Evolutionary conservation across 139 green algal genomes (phyloP), one percentile per base, ranked within the genome.

Genomic region (Klebsormidium nitens): DNA sequence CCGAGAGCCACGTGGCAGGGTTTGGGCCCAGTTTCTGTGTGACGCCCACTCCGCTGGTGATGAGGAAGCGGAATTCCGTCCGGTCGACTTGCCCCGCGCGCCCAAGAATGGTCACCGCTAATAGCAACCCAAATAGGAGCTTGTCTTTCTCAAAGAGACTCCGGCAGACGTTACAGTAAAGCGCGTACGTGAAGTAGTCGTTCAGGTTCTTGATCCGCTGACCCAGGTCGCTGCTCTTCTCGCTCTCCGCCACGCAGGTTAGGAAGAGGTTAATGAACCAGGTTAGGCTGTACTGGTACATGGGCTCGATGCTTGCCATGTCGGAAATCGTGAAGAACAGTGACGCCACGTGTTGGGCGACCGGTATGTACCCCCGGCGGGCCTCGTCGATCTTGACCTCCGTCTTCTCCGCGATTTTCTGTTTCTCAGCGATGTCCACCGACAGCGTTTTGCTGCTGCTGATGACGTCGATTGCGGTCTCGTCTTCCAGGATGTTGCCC

Each of bases 111-210:
- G 79, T 82, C 35, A 86, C 66, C 60, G 62, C 84, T 42, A 91
- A 80, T 35, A 76, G 59, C 72, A 91, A 84, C 59, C 72, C 72
- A 61, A 91, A 90, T 23, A 93, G 84, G 55, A 93, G 82, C 85
- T 93, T 93, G 85, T 93, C 84, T 72, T 90, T 90, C 76, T 90
- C 87, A 73, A 93, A 93, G 32, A 93, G 75, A 8, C 76, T 87
- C 35, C 88, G 84, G 80, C 78, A 82, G 8, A 84, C 44, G 39
- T 77, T 76, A 36, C 58, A 64, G 74, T 82, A 84, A 17, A 84
- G 61, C 8, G 48, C 64, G 59, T 78, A 78, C 29, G 65, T 81
- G 72, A 83, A 81, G 73, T 65, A 63, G 23, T 73, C 64, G 28
- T 68, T 73, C 32, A 84, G 69, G 55, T 42, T 65, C 1, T n/a